Base-by-base conservation (phyloP, 495 filamentous ascomycete genomes). In the Bacidia gigantensis region DNA sequence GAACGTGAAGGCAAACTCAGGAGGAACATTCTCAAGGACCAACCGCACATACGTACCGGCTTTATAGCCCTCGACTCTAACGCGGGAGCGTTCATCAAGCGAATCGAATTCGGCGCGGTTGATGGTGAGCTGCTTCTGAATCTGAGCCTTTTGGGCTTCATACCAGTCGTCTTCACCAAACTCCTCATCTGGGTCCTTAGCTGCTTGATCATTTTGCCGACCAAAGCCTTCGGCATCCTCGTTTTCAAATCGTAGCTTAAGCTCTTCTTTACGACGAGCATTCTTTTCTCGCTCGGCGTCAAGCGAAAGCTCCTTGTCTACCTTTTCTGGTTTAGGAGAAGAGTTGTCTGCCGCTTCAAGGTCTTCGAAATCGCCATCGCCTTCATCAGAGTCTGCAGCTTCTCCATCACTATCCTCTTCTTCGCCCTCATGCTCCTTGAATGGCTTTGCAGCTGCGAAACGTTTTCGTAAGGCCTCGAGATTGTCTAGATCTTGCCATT, bases 161-260 rank as follows among this genome's bases (percentile, higher is more conserved):
- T 97, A 97, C 93, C 93, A 98, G 41, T 97, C 87, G 60, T 98
- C 92, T 67, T 97, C 89, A 26, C 87, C 93, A 60, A 95, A 97
- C 61, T 92, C 79, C 44, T 77, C 74, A 38, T 87, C 75, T 0
- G 59, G 62, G 26, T 76, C 66, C 14, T 73, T 73, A 17, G 74
- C 81, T 25, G 70, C 75, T 59, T 80, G 77, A 20, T 79, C 78
- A 41, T 80, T 78, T 11, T 85, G 79, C 58, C 94, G 95, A 21
- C 79, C 79, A 59, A 94, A 87, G 0, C 92, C 92, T 64, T 98
- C 92, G 14, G 84, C 77, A 60, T 98, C 92, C 70, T 98, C 92
- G 63, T 96, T 89, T 62, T 98, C 92, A 61, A 98, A 97, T 10
- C 93, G 80, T 11, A 94, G 76, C 57, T 87, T 89, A 35, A 98